Evolutionary conservation across 345 rosid genomes (phyloP).

Genomic region (Reutealis trisperma): DNA sequence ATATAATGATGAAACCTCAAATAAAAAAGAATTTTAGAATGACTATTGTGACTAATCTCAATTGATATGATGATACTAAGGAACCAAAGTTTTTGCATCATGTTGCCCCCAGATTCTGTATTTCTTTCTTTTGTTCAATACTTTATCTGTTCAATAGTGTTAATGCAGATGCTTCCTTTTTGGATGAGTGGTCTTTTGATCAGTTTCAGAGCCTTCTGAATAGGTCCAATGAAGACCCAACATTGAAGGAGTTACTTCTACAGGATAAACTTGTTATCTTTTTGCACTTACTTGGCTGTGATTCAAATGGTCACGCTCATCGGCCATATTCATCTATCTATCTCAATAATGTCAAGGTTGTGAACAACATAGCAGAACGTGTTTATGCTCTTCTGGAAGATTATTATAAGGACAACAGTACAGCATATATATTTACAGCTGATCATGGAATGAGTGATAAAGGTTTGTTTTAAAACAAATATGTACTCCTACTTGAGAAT

Average conservation of each 20-base stretch:
- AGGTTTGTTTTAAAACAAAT: conserved; percentile 46
- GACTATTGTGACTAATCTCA: neutral
- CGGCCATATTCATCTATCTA: conserved; percentile 91
- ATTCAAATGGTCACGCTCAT: conserved; percentile 97
- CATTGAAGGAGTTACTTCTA: conserved; percentile 70
- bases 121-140: conserved; percentile 20
- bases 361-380: conserved; percentile 77
- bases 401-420: conserved; percentile 83
- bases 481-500: neutral
- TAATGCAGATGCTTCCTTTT: conserved; percentile 95
- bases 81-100: neutral
- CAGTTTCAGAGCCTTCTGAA: conserved; percentile 90
- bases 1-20: neutral
- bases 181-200: conserved; percentile 99
- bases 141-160: conserved; percentile 32
- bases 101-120: neutral
- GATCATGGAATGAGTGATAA: conserved; percentile 99
- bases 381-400: conserved; percentile 76
- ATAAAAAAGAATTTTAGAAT: neutral
- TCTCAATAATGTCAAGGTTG: conserved; percentile 94
- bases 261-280: conserved; percentile 86
- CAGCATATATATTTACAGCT: conserved; percentile 88
- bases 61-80: neutral
- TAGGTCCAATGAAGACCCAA: conserved; percentile 67
- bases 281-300: conserved; percentile 96